Evolutionary conservation across 202 grass and related monocot genomes (phyloP), one percentile per base, ranked within the genome.

Genomic region (Eragrostis tef): DNA sequence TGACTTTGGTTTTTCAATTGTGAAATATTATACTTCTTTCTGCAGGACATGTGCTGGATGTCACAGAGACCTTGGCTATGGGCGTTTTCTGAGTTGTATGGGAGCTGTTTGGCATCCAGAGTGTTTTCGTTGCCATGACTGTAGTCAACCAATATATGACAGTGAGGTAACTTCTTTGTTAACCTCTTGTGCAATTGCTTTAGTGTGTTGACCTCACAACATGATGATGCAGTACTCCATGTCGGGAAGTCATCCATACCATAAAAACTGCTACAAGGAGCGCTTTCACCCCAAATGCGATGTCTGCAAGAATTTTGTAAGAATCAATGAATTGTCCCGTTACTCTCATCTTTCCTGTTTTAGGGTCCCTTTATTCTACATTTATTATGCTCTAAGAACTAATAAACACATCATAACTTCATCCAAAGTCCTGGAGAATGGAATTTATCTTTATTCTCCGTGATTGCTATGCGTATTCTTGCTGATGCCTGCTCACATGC

Each of bases 251-350:
- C 85, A 90, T 69, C 90, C 92, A 0, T 98, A 93, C 81, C 92
- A 98, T 75, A 94, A 94, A 86, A 89, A 73, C 64, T 98, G 95
- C 80, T 98, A 94, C 87, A 93, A 87, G 78, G 92, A 98, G 73
- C 86, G 75, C 24, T 91, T 93, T 85, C 93, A 95, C 53, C 96
- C 96, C 64, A 99, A 99, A 90, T 96, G 96, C 26, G 96, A 96
- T 88, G 93, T 96, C 53, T 99, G 96, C 89, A 93, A 92, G 59
- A 88, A 96, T 78, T 95, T 93, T 90, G 96, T 95, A 93, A 95
- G 93, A 74, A 78, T 64, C n/a, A n/a, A n/a, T n/a, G n/a, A n/a
- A n/a, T n/a, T 25, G n/a, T 53, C 52, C 77, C 8, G 22, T 73
- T 84, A 17, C 46, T 47, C 52, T 79, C 21, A 49, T 81, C 36